Evolutionary conservation across 106 monocot genomes (phyloP), one percentile per base, ranked within the genome.

Genomic region (Acorus calamus): DNA sequence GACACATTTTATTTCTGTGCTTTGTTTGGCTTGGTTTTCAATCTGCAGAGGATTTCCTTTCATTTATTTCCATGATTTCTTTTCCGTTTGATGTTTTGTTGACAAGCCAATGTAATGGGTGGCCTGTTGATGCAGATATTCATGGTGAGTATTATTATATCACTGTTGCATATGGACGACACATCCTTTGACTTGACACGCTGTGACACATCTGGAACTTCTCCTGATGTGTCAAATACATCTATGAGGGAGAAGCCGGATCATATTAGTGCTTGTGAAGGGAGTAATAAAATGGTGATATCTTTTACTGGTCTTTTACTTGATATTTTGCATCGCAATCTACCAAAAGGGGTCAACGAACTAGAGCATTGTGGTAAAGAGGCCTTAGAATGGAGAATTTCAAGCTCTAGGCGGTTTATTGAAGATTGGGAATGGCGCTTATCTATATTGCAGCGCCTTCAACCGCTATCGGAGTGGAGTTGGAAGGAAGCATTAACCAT

Each of bases 401-500:
- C 79, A 60, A 79, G 76, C 71, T 70, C 74, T 62, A 80, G 65
- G 68, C 65, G 76, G 69, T 76, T 83, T 53, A 73, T 86, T 64
- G 86, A 87, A 66, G 90, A 87, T 55, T 90, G 89, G 81, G 64
- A 82, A 68, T 96, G 94, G 90, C 84, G 94, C 49, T 72, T 90
- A 47, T 96, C 94, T 65, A 68, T 96, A 76, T 76, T 96, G 78
- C 75, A 83, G 50, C 69, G 80, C 8, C 82, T 96, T 73, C 73
- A 77, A 55, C 94, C 94, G 13, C 56, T 79, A 43, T 90, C 90
- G 66, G 76, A 67, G 13, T 89, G 84, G 89, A 78, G 71, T 75
- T 96, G 90, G 94, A 96, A 80, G 67, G 90, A 90, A 66, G 90
- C 89, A 74, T 64, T 96, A 61, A 76, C 82, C 64, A 77, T 90